Evolutionary conservation across 768 basidiomycete species (phyloP).

Genomic region (Sarcodon aspratus): DNA sequence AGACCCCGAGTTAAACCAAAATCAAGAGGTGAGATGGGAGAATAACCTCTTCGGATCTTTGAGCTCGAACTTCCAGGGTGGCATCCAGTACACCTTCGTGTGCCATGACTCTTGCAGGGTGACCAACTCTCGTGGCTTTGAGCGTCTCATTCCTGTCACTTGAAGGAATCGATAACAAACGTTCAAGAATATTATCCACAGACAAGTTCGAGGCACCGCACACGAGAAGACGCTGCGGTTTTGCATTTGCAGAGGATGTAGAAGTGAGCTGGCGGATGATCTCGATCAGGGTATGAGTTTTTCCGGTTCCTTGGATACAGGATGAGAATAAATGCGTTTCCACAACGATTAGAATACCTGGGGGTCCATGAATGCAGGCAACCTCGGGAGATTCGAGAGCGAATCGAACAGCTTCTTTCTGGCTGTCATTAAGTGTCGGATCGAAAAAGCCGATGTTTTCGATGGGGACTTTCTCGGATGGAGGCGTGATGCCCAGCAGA

Average conservation of each 20-base stretch:
- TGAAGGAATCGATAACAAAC: slow-evolving; percentile 55
- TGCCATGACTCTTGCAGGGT: slow-evolving; percentile 87
- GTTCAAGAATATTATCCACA: slow-evolving; percentile 90
- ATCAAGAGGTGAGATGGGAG: not conserved
- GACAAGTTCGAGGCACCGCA: slow-evolving; percentile 93
- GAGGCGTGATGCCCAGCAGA: slow-evolving; percentile 53
- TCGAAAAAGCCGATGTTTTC: slow-evolving; percentile 59
- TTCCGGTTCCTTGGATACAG: slow-evolving; percentile 62
- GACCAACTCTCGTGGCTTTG: slow-evolving; percentile 81
- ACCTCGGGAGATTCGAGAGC: slow-evolving; percentile 74
- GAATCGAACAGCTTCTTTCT: slow-evolving; percentile 75
- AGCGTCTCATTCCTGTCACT: slow-evolving; percentile 37
- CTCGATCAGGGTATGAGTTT: slow-evolving; percentile 93
- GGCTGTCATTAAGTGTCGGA: slow-evolving; percentile 65
- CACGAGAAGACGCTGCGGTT: slow-evolving; percentile 58
- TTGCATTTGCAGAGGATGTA: slow-evolving; percentile 31
- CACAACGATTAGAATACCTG: slow-evolving; percentile 35
- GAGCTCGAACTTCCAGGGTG: slow-evolving; percentile 65
- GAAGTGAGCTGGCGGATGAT: slow-evolving; percentile 76
- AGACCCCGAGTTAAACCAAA: slow-evolving; percentile 1
- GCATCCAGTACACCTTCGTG: slow-evolving; percentile 53
- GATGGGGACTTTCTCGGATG: slow-evolving; percentile 26
- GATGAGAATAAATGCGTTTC: not conserved
- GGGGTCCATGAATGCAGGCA: slow-evolving; percentile 95
- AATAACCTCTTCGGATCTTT: slow-evolving; percentile 55